Base-by-base conservation (phyloP, 2,329 filamentous ascomycete species). In the Diplodia seriata region DNA sequence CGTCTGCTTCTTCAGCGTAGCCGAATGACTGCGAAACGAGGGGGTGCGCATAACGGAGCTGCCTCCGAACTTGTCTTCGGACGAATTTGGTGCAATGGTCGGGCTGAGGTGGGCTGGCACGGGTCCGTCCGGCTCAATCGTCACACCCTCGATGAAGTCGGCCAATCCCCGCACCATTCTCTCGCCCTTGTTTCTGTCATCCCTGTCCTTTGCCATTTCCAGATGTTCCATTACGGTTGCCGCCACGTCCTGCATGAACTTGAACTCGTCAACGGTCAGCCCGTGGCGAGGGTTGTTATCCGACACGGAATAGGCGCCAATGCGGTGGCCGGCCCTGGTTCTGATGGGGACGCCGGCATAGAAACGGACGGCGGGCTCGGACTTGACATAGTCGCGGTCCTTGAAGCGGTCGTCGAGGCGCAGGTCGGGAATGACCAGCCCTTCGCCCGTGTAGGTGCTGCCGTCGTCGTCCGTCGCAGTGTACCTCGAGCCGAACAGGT, bases 261-360 rank as follows among this genome's bases (percentile, higher is more conserved):
- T 79, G 1, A 84, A 70, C 61, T 87, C 84, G 9, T 80, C 80
- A 0, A 79, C 72, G 12, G 77, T 78, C 20, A 90, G 72, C 0
- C 83, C 84, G 51, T 84, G 72, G 15, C 86, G 84, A 0, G 85
- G 83, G n/a, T 81, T 80, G 53, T 85, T 83, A 70, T 90, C 88
- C 3, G 88, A 78, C 2, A 90, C 83, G 64, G 85, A 85, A 68
- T 88, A 87, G 12, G 83, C 84, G 11, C 89, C 89, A 67, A 91
- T 86, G 56, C 84, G 83, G 71, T 85, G 84, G 33, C 85, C 83
- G 43, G 82, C 84, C 0, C 83, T 83, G 38, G 86, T 87, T 31
- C 84, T 83, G 66, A 91, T 85, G 0, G 89, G 89, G 0, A 89
- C 87, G 20, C 85, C 85, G 6, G 85, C 85, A 68, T 87, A 86